phyloP scores from a whole-genome alignment of 192 early-diverging fungal species.

The Coemansia sp. region DNA sequence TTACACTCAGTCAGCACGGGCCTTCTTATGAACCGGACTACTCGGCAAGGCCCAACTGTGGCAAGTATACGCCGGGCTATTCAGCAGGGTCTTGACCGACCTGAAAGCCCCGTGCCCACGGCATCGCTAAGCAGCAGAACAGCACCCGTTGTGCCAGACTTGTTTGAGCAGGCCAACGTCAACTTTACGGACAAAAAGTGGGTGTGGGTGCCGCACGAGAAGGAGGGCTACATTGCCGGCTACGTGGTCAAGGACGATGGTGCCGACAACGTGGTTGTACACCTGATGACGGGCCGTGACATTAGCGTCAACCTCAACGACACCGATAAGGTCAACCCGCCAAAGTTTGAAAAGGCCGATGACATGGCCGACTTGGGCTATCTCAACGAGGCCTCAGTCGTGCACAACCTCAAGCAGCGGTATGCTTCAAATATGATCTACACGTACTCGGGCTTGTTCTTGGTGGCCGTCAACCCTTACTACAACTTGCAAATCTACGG shows the following conservation, averaged over 20 bases:
- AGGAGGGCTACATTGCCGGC: constrained; percentile 87
- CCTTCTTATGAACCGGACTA: constrained; percentile 29
- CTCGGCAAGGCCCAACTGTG: constrained; percentile 47
- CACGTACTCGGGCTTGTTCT: constrained; percentile 98
- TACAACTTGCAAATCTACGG: constrained; percentile 87
- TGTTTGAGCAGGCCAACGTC: constrained; percentile 61
- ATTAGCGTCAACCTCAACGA: constrained; percentile 74
- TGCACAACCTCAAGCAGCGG: constrained; percentile 93
- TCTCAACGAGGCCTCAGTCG: constrained; percentile 96
- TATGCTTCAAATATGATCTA: constrained; percentile 93
- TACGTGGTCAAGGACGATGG: constrained; percentile 73
- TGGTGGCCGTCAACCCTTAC: constrained; percentile 98
- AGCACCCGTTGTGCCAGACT: constrained; percentile 41
- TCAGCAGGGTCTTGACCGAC: constrained; percentile 52
- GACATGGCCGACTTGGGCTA: constrained; percentile 98
- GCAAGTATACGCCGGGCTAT: constrained; percentile 57
- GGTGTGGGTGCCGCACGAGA: constrained; percentile 94
- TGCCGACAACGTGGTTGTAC: constrained; percentile 71
- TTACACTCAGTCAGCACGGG: not conserved
- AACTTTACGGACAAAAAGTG: constrained; percentile 95
- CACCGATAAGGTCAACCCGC: constrained; percentile 97
- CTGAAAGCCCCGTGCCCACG: constrained; percentile 41
- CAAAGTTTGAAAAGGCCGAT: constrained; percentile 98
- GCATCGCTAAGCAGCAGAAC: constrained; percentile 43
- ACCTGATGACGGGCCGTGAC: constrained; percentile 76